Conservation (phyloP, 2,329 filamentous ascomycete genomes). For the Fusarium devonianum region DNA sequence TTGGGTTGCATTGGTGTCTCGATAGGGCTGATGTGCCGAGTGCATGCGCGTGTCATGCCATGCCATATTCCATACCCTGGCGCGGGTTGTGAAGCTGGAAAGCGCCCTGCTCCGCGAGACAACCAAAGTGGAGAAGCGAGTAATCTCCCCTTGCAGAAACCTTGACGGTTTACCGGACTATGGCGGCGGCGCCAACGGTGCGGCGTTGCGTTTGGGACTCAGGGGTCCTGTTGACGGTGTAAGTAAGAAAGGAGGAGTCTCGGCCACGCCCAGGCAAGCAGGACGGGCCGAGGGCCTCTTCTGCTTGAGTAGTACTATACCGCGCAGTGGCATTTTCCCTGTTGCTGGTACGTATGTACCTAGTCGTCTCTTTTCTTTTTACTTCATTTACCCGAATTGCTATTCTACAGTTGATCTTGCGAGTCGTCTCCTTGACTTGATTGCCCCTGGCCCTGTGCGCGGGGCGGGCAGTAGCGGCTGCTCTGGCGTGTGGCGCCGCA, state of each 20-base stretch:
- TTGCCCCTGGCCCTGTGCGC: conserved; percentile 2
- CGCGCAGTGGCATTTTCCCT: neutral
- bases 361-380: neutral
- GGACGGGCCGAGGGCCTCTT: neutral
- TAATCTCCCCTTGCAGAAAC: conserved; percentile 42
- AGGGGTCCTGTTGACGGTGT: neutral
- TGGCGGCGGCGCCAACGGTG: conserved; percentile 40
- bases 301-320: no score
- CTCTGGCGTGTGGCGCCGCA: conserved; percentile 16
- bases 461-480: neutral
- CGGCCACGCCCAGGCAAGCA: conserved; percentile 1
- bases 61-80: no score
- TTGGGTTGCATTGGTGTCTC: conserved; percentile 15
- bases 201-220: conserved; percentile 30
- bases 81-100: neutral
- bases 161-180: conserved; percentile 35
- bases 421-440: conserved; percentile 6
- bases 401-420: no score
- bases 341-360: neutral
- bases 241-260: conserved; percentile 10
- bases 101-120: neutral
- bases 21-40: conserved; percentile 34
- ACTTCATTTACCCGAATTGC: no score
- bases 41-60: neutral
- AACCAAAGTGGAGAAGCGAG: conserved; percentile 7